Percentiles rank a stretch among this genome's conserved stretches.
Conservation (phyloP, 345 rosid genomes). For the Syzygium oleosum region DNA sequence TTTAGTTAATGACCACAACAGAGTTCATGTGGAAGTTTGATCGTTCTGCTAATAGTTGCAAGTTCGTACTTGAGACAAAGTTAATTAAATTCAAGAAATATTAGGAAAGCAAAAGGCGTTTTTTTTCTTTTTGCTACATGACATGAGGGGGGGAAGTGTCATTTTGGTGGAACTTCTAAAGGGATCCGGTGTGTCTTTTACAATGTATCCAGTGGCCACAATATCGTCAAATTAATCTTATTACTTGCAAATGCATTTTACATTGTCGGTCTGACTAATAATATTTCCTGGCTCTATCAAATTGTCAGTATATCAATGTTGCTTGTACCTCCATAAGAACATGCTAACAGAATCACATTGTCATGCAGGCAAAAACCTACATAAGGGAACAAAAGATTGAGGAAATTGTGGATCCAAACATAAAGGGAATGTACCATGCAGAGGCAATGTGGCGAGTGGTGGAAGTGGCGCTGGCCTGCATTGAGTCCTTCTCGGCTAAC, state of each 20-base stretch:
- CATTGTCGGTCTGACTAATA: neutral
- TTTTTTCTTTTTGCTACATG: neutral
- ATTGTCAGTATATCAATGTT: neutral
- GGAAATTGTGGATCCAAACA: constrained; percentile 59
- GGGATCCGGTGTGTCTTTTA: neutral
- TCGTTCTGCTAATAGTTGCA: neutral
- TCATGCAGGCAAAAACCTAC: constrained; percentile 45
- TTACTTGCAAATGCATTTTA: neutral
- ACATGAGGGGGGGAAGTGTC: neutral
- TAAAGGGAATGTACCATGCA: constrained; percentile 58
- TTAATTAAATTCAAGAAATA: neutral
- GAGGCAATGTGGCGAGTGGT: constrained; percentile 82
- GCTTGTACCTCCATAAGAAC: neutral
- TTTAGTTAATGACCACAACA: neutral
- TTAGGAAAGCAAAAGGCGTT: neutral
- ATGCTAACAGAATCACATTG: neutral
- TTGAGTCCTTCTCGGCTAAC: constrained; percentile 48
- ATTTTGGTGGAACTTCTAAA: neutral
- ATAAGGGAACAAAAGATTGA: constrained; percentile 63
- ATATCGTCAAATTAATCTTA: neutral
- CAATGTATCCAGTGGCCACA: neutral
- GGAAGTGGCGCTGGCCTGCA: constrained; percentile 65
- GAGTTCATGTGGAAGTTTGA: neutral
- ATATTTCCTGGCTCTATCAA: neutral
- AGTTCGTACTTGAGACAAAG: neutral